Percentiles rank a stretch among this genome's conserved stretches.
Conservation (phyloP, 1,284 basidiomycete species). For the Cryptococcus hybrid region DNA sequence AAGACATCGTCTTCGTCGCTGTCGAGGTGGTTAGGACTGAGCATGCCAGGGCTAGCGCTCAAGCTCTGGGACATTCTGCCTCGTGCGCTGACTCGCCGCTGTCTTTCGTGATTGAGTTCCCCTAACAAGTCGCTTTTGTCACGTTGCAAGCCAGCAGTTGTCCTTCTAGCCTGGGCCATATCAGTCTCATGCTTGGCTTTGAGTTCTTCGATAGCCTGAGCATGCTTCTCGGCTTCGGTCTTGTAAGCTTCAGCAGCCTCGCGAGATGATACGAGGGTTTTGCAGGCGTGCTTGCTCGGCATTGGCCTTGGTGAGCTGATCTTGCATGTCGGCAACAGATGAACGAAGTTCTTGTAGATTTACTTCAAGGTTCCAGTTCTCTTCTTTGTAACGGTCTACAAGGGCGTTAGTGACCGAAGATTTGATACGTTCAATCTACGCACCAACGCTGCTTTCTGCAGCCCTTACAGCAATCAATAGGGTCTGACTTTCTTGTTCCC, state of each 20-base stretch:
- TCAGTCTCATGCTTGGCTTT: constrained; percentile 89
- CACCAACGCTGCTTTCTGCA: constrained; percentile 75
- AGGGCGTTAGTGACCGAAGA: constrained; percentile 6
- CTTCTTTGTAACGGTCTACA: constrained; percentile 80
- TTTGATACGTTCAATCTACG: constrained; percentile 24
- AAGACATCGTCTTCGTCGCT: constrained; percentile 68
- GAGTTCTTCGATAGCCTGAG: constrained; percentile 65
- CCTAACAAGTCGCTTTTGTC: constrained; percentile 90
- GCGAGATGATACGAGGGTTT: constrained; percentile 66
- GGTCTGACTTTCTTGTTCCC: constrained; percentile 68
- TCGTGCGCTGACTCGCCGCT: constrained; percentile 33
- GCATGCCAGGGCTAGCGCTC: constrained; percentile 52
- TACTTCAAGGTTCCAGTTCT: constrained; percentile 98
- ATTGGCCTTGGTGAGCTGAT: constrained; percentile 68
- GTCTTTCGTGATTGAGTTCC: constrained; percentile 69
- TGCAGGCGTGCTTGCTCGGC: constrained; percentile 78
- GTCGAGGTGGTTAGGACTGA: constrained; percentile 43
- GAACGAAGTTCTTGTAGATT: constrained; percentile 80
- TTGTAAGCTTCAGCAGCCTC: constrained; percentile 82
- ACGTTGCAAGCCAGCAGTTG: constrained; percentile 79
- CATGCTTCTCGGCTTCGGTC: constrained; percentile 75
- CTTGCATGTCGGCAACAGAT: constrained; percentile 66
- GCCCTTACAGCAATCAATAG: constrained; percentile 66
- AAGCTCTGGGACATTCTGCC: constrained; percentile 31
- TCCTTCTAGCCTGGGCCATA: constrained; percentile 82